Evolutionary conservation across 2,329 filamentous ascomycete species (phyloP).

Genomic region (Stagonosporopsis tanaceti): DNA sequence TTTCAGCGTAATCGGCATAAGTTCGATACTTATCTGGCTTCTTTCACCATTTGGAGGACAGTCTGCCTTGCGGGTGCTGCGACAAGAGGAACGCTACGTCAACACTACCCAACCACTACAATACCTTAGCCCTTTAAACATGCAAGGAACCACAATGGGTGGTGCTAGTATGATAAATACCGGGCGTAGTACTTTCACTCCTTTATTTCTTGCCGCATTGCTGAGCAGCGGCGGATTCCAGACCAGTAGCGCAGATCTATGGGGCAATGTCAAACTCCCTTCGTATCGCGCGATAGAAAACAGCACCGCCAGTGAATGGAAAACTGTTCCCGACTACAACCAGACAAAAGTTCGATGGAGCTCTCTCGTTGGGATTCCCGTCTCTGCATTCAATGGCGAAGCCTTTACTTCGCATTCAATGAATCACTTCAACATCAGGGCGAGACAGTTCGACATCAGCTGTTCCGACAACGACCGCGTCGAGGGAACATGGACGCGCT

Average conservation of each 20-base stretch:
- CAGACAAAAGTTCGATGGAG: conserved; percentile 31
- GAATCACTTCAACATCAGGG: conserved; percentile 33
- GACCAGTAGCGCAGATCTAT: conserved; percentile 33
- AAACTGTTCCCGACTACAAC: conserved; percentile 17
- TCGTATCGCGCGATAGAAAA: conserved; percentile 32
- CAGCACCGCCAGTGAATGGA: conserved; percentile 30
- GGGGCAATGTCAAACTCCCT: conserved; percentile 42
- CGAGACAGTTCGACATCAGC: conserved; percentile 38
- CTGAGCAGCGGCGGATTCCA: conserved; percentile 36
- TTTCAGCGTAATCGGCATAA: conserved; percentile 35
- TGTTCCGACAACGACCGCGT: conserved; percentile 30
- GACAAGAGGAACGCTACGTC: conserved; percentile 23
- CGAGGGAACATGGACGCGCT: not conserved
- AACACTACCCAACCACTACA: conserved; percentile 22
- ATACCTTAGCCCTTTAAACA: conserved; percentile 30
- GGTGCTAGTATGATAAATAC: conserved; percentile 24
- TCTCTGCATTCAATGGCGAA: conserved; percentile 13
- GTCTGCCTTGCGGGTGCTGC: conserved; percentile 37
- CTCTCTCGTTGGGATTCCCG: conserved; percentile 39
- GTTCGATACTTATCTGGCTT: conserved; percentile 36
- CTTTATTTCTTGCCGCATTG: conserved; percentile 34
- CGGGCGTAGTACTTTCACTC: conserved; percentile 29
- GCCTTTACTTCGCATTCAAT: conserved; percentile 2
- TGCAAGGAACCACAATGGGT: conserved; percentile 19
- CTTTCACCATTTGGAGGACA: conserved; percentile 43